These are phyloP conservation scores for Cairneyella variabilis DNA, from an alignment of 495 filamentous ascomycete genomes.

Conservation along the genomic window DNA sequence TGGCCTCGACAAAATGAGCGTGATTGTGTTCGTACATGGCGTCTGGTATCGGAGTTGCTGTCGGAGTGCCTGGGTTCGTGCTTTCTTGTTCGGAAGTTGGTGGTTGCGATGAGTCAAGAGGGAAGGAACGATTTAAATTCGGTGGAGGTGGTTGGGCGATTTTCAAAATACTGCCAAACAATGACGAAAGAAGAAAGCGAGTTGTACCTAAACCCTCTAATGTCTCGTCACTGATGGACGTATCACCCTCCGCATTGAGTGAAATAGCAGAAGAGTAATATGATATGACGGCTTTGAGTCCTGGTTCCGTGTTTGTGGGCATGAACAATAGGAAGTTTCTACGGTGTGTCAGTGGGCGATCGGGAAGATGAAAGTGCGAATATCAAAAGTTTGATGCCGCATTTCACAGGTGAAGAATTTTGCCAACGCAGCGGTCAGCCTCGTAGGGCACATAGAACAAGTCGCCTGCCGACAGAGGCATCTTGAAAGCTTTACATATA, in stretches of 20 bases:
- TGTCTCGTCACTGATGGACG: constrained; percentile 81
- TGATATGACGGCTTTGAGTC: constrained; percentile 79
- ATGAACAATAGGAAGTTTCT: constrained; percentile 97
- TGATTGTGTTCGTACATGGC: constrained; percentile 11
- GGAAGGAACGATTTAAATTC: constrained; percentile 1
- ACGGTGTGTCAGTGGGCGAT: background rate
- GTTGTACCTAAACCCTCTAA: constrained; percentile 93
- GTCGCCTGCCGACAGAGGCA: background rate
- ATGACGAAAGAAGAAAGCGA: constrained; percentile 72
- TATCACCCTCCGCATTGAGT: constrained; percentile 92
- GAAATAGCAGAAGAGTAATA: constrained; percentile 90
- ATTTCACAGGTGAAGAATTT: no score
- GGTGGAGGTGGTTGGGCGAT: constrained; percentile 42
- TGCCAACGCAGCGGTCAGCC: no score
- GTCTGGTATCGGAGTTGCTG: no score
- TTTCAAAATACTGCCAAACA: constrained; percentile 64
- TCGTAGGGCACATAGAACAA: no score
- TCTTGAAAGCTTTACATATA: no score
- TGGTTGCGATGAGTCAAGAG: no score
- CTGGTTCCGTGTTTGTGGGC: constrained; percentile 57
- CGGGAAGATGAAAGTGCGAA: no score
- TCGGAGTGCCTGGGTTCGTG: no score
- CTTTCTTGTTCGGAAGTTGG: no score
- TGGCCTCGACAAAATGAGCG: constrained; percentile 7
- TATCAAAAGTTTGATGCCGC: no score